These are phyloP conservation scores for Candida corydali DNA, from an alignment of 805 yeast species.

Conservation along the genomic window DNA sequence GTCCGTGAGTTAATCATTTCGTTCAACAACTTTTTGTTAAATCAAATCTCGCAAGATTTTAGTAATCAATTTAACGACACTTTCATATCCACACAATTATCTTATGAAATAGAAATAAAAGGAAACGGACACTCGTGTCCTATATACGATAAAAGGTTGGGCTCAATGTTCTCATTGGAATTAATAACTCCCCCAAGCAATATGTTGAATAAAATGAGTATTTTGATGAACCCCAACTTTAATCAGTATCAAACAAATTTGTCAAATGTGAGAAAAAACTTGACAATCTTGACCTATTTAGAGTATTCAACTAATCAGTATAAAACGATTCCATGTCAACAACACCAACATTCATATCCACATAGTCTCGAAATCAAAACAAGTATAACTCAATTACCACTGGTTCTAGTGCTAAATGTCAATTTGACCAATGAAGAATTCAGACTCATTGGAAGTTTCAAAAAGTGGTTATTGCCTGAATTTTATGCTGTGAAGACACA, in stretches of 20 bases:
- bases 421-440: slow-evolving; percentile 53
- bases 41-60: slow-evolving; percentile 50
- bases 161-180: slow-evolving; percentile 30
- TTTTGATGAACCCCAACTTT: slow-evolving; percentile 9
- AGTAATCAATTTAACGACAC: slow-evolving; percentile 22
- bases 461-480: slow-evolving; percentile 59
- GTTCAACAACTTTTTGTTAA: slow-evolving; percentile 58
- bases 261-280: slow-evolving; percentile 20
- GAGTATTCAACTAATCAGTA: slow-evolving; percentile 57
- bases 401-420: slow-evolving; percentile 59
- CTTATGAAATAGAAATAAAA: slow-evolving; percentile 37
- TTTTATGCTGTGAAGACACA: slow-evolving; percentile 40
- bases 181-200: slow-evolving; percentile 35
- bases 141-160: slow-evolving; percentile 27
- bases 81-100: slow-evolving; percentile 37
- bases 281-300: slow-evolving; percentile 48
- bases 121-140: slow-evolving; percentile 34
- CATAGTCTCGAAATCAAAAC: slow-evolving; percentile 48
- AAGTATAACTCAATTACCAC: slow-evolving; percentile 55
- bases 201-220: slow-evolving; percentile 20
- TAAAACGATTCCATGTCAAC: slow-evolving; percentile 45
- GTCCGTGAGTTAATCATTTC: slow-evolving; percentile 45
- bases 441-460: slow-evolving; percentile 43
- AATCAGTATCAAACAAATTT: slow-evolving; percentile 6
- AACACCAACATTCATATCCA: slow-evolving; percentile 22